Percentiles rank a stretch among this genome's conserved stretches.
These are phyloP conservation scores for Colletotrichum lentis DNA, from an alignment of 2,329 filamentous ascomycete genomes.

Conservation along the genomic window DNA sequence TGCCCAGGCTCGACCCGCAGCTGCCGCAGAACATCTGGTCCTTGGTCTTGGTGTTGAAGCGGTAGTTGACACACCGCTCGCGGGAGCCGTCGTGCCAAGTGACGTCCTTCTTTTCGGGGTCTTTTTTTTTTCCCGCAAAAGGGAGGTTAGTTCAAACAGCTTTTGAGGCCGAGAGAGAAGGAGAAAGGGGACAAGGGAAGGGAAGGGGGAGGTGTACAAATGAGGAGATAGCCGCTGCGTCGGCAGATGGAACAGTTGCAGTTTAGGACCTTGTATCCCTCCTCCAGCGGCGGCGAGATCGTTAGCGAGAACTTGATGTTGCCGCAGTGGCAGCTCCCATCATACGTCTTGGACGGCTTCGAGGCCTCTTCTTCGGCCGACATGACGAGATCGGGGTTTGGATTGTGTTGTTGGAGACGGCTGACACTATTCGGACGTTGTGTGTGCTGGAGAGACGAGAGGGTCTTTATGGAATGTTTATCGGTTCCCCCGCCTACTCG, in stretches of 20 bases:
- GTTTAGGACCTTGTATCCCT: constrained; percentile 52
- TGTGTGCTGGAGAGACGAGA: neutral
- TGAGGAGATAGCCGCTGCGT: constrained; percentile 60
- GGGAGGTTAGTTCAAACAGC: neutral
- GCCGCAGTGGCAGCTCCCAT: constrained; percentile 63
- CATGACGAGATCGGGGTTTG: constrained; percentile 24
- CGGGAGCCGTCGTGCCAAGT: constrained; percentile 54
- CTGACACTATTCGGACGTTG: neutral
- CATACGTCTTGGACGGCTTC: constrained; percentile 51
- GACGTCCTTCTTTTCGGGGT: constrained; percentile 52
- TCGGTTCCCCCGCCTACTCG: neutral
- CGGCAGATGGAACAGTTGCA: constrained; percentile 65
- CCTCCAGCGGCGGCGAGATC: constrained; percentile 57
- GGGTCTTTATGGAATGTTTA: too few species aligned
- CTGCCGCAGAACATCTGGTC: constrained; percentile 60
- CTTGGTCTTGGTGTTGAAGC: constrained; percentile 58
- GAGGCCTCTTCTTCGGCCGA: constrained; percentile 22
- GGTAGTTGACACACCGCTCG: constrained; percentile 48
- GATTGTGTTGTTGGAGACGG: too few species aligned
- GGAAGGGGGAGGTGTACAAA: constrained; percentile 49
- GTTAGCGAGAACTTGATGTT: constrained; percentile 58
- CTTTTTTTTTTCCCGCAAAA: constrained; percentile 45
- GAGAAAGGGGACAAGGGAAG: neutral
- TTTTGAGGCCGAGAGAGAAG: neutral
- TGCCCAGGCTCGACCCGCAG: constrained; percentile 57